Percentiles rank a stretch among this genome's conserved stretches.
phyloP scores from a whole-genome alignment of 2,329 filamentous ascomycete species.

The Hypoxylon sp. region DNA sequence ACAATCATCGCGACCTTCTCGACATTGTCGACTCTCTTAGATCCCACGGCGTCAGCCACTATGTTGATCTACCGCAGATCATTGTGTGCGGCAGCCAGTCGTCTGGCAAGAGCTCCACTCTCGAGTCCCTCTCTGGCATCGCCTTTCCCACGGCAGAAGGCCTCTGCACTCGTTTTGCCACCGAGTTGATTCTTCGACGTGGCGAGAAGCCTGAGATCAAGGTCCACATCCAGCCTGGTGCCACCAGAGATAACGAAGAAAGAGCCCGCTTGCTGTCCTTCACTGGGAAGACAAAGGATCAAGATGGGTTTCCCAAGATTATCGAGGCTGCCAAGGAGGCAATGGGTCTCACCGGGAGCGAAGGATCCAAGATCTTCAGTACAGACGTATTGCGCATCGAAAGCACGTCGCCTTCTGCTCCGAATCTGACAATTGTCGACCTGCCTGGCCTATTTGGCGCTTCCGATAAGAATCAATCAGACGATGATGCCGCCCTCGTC shows the following conservation, averaged over 20 bases:
- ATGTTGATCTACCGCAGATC: constrained; percentile 55
- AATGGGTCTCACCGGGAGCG: constrained; percentile 62
- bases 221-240: constrained; percentile 46
- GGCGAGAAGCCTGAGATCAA: constrained; percentile 49
- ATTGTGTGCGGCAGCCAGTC: constrained; percentile 70
- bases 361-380: constrained; percentile 54
- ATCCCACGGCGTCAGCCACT: constrained; percentile 55
- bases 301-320: constrained; percentile 44
- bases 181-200: constrained; percentile 70
- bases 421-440: constrained; percentile 69
- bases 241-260: constrained; percentile 37
- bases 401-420: constrained; percentile 58
- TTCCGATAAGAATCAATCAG: constrained; percentile 58
- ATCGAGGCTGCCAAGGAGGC: constrained; percentile 53
- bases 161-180: constrained; percentile 74
- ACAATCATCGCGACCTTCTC: constrained; percentile 53
- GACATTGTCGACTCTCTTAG: constrained; percentile 57
- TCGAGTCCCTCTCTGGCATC: constrained; percentile 71
- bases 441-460: constrained; percentile 65
- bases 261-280: constrained; percentile 47
- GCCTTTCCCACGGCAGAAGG: constrained; percentile 70
- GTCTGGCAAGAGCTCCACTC: constrained; percentile 69
- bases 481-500: constrained; percentile 58
- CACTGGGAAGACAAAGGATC: constrained; percentile 29
- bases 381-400: constrained; percentile 60